Evolutionary conservation across 2,329 filamentous ascomycete genomes (phyloP).

Genomic region (Calonectria ilicicola): DNA sequence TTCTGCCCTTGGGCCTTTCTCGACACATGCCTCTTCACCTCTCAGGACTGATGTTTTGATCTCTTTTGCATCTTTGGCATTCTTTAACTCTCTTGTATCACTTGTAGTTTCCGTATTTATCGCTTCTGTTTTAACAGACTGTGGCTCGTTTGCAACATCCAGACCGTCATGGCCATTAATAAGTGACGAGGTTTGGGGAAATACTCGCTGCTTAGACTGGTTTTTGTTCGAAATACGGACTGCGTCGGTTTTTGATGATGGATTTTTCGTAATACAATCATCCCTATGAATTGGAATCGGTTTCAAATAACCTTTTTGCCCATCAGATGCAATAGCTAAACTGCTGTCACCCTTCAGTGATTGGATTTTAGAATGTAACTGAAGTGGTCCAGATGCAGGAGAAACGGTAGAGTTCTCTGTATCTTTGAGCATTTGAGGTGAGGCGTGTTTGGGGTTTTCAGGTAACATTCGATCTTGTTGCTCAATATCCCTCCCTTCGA

Average conservation of each 20-base stretch:
- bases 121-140: background rate
- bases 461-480: background rate
- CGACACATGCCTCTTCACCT: background rate
- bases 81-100: background rate
- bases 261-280: too few relatives aligned
- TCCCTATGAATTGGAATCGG: background rate
- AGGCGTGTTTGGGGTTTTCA: background rate
- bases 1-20: constrained; percentile 54
- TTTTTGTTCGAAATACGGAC: background rate
- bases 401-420: too few relatives aligned
- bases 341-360: too few relatives aligned
- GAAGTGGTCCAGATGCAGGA: background rate
- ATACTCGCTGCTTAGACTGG: too few relatives aligned
- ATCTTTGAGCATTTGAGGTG: background rate
- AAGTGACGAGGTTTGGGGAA: background rate
- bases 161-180: background rate
- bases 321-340: too few relatives aligned
- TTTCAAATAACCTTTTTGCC: background rate
- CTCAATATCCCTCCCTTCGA: background rate
- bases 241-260: too few relatives aligned
- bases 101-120: background rate
- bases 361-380: background rate
- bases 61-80: background rate
- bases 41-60: background rate
- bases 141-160: background rate